Percentiles rank a stretch among this genome's conserved stretches.
These are phyloP conservation scores for Kluyveromyces dobzhanskii DNA, from an alignment of 805 yeast genomes.

Conservation along the genomic window DNA sequence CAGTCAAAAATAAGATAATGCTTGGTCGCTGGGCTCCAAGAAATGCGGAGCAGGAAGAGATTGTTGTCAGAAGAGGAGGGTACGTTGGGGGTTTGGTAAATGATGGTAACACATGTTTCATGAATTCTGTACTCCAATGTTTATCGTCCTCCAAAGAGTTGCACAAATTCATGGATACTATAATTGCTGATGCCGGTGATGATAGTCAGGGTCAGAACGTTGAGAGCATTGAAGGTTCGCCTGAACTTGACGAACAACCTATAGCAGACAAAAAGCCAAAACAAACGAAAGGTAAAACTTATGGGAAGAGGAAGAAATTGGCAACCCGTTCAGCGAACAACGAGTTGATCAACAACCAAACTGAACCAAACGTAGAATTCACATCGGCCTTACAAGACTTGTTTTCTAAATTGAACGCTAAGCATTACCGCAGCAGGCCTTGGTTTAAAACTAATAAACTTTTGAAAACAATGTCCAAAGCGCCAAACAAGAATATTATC, in stretches of 20 bases:
- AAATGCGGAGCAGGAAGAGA: slow-evolving; percentile 13
- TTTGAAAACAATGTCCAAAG: slow-evolving; percentile 62
- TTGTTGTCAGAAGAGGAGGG: slow-evolving; percentile 55
- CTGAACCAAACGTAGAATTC: slow-evolving; percentile 33
- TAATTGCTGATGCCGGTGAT: slow-evolving; percentile 15
- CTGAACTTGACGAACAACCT: slow-evolving; percentile 13
- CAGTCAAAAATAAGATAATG: slow-evolving; percentile 9
- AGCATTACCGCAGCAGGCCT: slow-evolving; percentile 43
- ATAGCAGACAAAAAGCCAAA: slow-evolving; percentile 12
- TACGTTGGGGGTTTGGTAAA: slow-evolving; percentile 78
- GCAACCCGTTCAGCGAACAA: slow-evolving; percentile 6
- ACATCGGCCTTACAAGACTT: slow-evolving; percentile 46
- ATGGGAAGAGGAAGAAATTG: slow-evolving; percentile 17
- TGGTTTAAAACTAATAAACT: slow-evolving; percentile 56
- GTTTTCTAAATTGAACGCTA: slow-evolving; percentile 45
- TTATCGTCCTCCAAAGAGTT: slow-evolving; percentile 66
- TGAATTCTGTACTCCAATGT: slow-evolving; percentile 84
- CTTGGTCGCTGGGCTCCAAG: slow-evolving; percentile 18
- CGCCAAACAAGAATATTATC: slow-evolving; percentile 69
- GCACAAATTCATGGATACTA: slow-evolving; percentile 44
- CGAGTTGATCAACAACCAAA: slow-evolving; percentile 4
- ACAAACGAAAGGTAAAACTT: slow-evolving; percentile 11
- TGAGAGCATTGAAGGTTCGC: slow-evolving; percentile 13
- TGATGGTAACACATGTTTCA: slow-evolving; percentile 91
- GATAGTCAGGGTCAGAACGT: slow-evolving; percentile 7